These are phyloP conservation scores for Alternaria angustiovoidea DNA, from an alignment of 2,329 filamentous ascomycete genomes.

Conservation along the genomic window DNA sequence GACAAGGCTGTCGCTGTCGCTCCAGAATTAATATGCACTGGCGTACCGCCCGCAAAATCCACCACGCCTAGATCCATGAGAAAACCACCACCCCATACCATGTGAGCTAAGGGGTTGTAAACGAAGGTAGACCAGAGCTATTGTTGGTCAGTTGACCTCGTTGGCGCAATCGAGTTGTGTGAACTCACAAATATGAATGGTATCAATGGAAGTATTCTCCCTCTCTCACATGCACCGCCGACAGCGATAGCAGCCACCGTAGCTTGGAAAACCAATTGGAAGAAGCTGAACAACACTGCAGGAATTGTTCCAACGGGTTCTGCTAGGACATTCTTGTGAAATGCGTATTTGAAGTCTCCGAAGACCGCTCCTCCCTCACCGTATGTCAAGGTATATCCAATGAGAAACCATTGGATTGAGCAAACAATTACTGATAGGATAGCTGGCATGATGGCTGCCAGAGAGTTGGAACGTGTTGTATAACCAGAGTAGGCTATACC, in stretches of 20 bases:
- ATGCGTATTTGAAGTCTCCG: slow-evolving; percentile 56
- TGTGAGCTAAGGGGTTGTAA: slow-evolving; percentile 59
- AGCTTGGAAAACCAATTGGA: slow-evolving; percentile 60
- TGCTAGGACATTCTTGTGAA: slow-evolving; percentile 57
- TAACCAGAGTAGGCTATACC: slow-evolving; percentile 62
- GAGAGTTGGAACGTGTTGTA: slow-evolving; percentile 57
- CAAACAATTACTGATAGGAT: slow-evolving; percentile 59
- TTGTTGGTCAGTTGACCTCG: background rate
- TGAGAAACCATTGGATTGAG: slow-evolving; percentile 60
- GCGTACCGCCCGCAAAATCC: slow-evolving; percentile 58
- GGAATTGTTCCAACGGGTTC: slow-evolving; percentile 61
- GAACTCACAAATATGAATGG: slow-evolving; percentile 56
- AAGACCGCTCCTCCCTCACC: slow-evolving; percentile 57
- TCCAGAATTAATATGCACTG: slow-evolving; percentile 47
- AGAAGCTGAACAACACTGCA: slow-evolving; percentile 61
- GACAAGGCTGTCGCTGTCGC: slow-evolving; percentile 57
- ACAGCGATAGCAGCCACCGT: slow-evolving; percentile 62
- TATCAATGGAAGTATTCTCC: slow-evolving; percentile 56
- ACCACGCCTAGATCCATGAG: slow-evolving; percentile 56
- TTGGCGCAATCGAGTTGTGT: background rate
- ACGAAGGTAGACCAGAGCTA: slow-evolving; percentile 61
- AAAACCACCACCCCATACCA: slow-evolving; percentile 59
- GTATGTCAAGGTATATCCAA: slow-evolving; percentile 61
- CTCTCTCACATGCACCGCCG: slow-evolving; percentile 59
- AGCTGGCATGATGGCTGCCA: slow-evolving; percentile 59